phyloP scores from a whole-genome alignment of 2,329 filamentous ascomycete species.

The Diaporthe australafricana region DNA sequence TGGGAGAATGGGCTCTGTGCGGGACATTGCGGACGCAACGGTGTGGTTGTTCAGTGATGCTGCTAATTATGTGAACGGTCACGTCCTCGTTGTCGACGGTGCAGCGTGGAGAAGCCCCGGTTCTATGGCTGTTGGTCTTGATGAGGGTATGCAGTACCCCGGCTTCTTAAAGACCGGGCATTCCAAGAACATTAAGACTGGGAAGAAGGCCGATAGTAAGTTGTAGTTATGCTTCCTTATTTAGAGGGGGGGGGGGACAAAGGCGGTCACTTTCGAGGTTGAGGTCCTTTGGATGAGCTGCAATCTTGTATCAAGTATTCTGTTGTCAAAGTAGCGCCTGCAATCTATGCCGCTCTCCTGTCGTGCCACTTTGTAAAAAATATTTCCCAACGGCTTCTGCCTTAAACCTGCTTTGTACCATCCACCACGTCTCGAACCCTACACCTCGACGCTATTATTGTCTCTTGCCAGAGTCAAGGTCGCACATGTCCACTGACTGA shows the following conservation, averaged over 20 bases:
- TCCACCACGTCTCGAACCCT: not conserved
- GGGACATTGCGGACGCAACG: slow-evolving; percentile 93
- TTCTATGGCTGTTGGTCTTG: slow-evolving; percentile 58
- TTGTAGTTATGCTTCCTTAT: slow-evolving; percentile 30
- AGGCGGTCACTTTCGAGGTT: not conserved
- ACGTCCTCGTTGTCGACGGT: slow-evolving; percentile 80
- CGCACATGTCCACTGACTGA: not conserved
- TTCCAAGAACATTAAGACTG: slow-evolving; percentile 53
- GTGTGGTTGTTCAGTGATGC: slow-evolving; percentile 89
- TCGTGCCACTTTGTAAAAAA: slow-evolving; percentile 2
- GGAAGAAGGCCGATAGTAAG: slow-evolving; percentile 48
- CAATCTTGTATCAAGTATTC: slow-evolving; percentile 21
- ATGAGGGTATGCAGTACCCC: slow-evolving; percentile 63
- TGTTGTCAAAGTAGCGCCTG: slow-evolving; percentile 27
- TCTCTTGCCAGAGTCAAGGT: not conserved
- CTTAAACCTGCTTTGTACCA: not conserved
- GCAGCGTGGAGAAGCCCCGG: slow-evolving; percentile 67
- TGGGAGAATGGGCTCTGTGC: slow-evolving; percentile 81
- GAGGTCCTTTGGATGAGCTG: not conserved
- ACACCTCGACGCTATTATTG: not conserved
- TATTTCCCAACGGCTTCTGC: not conserved
- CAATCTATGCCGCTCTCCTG: slow-evolving; percentile 6
- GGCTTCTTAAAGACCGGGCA: slow-evolving; percentile 58
- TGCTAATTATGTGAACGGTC: slow-evolving; percentile 87
- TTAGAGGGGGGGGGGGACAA: not conserved